Base-by-base conservation (phyloP, 495 filamentous ascomycete genomes). In the Chaetomium fimeti region DNA sequence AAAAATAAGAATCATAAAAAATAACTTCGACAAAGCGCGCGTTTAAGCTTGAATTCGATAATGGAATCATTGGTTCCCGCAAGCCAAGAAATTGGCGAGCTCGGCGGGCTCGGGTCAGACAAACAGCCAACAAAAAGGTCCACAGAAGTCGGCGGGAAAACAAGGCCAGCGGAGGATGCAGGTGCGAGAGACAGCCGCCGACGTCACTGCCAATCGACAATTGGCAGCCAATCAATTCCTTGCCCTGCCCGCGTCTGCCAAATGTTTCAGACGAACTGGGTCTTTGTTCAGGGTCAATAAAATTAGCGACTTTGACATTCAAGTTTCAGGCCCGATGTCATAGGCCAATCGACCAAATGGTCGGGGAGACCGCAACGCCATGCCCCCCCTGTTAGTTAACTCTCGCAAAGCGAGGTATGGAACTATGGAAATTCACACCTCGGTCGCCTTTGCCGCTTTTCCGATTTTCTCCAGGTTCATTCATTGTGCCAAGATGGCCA, bases 151-250 rank as follows among this genome's bases (percentile, higher is more conserved):
- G 40, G 38, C 56, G 40, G 38, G 12, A 9, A 42, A 58, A 47
- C 16, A 28, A 13, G 32, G 40, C 57, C 57, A 60, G 22, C 47
- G 6, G 24, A 5, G 24, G 9, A 24, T 28, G 32, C 43, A 47
- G n/a, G n/a, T 32, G 43, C 18, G 45, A 24, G 20, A 18, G 45
- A 29, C 20, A 68, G 71, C 69, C 71, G 58, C 71, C 66, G 69
- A 73, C 69, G 71, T 73, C 69, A 72, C 61, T 59, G 38, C 2
- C 45, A 47, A 61, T 55, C 45, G 45, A 66, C 60, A 64, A 67
- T 64, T 48, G 63, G 25, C 42, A 56, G 51, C 52, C 60, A 48
- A 62, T 47, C 25, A 22, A 1, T 20, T 16, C n/a, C 7, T 18
- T 15, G 18, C 24, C 3, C 15, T 48, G 62, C 18, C 6, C 20